phyloP scores from a whole-genome alignment of 148 eudicot genomes.

The Spergularia bocconei region DNA sequence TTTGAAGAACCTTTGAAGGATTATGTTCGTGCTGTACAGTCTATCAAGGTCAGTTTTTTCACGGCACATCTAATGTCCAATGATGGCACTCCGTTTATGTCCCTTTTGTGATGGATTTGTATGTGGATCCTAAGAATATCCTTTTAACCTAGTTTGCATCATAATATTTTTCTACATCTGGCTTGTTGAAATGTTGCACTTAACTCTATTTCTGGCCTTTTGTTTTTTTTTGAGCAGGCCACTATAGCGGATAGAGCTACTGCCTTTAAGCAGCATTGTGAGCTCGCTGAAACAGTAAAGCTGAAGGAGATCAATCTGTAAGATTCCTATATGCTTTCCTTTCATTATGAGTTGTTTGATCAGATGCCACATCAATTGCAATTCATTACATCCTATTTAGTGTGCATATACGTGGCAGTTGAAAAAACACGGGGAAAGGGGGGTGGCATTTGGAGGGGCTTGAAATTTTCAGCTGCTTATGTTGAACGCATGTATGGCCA shows the following conservation, averaged over 20 bases:
- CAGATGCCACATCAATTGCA: not conserved
- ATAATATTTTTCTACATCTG: no score
- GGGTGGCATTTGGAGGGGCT: not conserved
- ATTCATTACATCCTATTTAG: not conserved
- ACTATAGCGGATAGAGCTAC: constrained; percentile 87
- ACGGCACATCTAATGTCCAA: not conserved
- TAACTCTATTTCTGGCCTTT: constrained; percentile 17
- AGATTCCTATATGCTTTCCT: constrained; percentile 22
- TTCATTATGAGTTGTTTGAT: not conserved
- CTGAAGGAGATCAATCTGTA: constrained; percentile 95
- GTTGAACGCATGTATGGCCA: not conserved
- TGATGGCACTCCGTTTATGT: not conserved
- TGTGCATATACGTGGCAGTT: not conserved
- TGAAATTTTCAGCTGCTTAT: not conserved
- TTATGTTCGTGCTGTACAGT: constrained; percentile 94
- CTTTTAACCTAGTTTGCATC: not conserved
- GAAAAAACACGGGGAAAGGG: not conserved
- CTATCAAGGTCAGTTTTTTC: constrained; percentile 67
- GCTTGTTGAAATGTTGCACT: not conserved
- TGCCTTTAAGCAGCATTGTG: constrained; percentile 88
- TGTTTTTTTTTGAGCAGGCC: constrained; percentile 45
- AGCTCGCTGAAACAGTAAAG: constrained; percentile 83
- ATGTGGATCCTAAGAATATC: not conserved
- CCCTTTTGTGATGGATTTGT: not conserved
- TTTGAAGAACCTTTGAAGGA: constrained; percentile 98